Base-by-base conservation (phyloP, 306 rosid species). In the Vigna mungo region DNA sequence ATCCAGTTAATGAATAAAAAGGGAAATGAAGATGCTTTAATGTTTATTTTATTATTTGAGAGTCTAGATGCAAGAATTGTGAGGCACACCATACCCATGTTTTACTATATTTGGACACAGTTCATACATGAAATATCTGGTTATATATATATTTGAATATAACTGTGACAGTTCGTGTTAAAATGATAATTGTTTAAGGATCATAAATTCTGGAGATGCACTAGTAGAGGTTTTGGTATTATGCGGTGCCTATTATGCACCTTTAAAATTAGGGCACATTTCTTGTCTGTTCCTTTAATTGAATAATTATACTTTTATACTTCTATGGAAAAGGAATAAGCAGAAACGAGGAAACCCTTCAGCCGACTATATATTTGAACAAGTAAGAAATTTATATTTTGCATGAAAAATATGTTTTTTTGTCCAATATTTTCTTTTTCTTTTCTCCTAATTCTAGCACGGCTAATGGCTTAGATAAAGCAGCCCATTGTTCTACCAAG, bases 321-420 rank as follows among this genome's bases (percentile, higher is more conserved):
- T 61, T 81, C 66, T 76, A 80, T 81, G 54, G 67, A 65, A 82
- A 68, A 95, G 98, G 98, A 60, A 18, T 92, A 37, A 84, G 84
- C 86, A 86, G 97, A 85, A 81, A 95, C 3, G 98, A 92, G 86
- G 91, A 90, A 86, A 95, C 97, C 65, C 98, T 95, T 80, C 91
- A 82, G 71, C 97, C 97, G 49, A 68, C 89, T 21, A 3, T 95
- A 80, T 95, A 95, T 71, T 87, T 95, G 66, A 95, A 95, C 90
- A 95, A 95, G 97, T 90, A 90, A 85, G 96, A 25, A 43, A 46
- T 61, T 61, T 71, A 25, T 46, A 65, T 36, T 25, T 72, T 9
- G 67, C 65, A 53, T 51, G 60, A 74, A 59, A 58, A 52, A 59
- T 56, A 30, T 51, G 41, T 1, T 9, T 78, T 63, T 37, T 27